Percentiles rank a stretch among this genome's conserved stretches.
Conservation (phyloP, 768 basidiomycete species). For the Clitopilus passeckerianus region DNA sequence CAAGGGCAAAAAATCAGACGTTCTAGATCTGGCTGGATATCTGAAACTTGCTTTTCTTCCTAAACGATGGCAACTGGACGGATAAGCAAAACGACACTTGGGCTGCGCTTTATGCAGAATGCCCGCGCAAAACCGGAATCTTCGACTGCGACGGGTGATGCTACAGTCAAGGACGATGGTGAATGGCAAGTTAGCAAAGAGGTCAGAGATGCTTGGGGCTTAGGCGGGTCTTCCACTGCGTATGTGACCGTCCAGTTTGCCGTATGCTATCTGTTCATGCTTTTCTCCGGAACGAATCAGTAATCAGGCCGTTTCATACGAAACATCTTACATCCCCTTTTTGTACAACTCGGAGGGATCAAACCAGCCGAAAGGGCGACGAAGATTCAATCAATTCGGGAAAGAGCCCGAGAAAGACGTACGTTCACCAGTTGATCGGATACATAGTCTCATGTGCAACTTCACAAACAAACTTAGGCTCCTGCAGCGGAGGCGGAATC, state of each 20-base stretch:
- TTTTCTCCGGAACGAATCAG: background rate
- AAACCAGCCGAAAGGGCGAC: conserved; percentile 40
- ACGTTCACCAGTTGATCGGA: conserved; percentile 1
- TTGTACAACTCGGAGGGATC: conserved; percentile 38
- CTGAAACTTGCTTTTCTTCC: background rate
- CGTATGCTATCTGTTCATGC: background rate
- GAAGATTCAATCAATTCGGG: conserved; percentile 50
- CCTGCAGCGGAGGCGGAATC: background rate
- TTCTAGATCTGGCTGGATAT: too few species aligned
- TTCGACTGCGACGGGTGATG: conserved; percentile 36
- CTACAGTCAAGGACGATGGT: conserved; percentile 56
- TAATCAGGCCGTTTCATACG: conserved; percentile 38
- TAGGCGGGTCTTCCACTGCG: conserved; percentile 12
- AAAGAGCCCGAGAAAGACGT: conserved; percentile 32
- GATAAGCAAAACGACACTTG: conserved; percentile 59
- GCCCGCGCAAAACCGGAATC: conserved; percentile 46
- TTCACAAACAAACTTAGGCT: background rate
- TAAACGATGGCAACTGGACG: conserved; percentile 23
- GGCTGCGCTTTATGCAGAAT: conserved; percentile 72
- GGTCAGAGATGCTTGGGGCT: conserved; percentile 49
- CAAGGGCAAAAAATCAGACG: too few species aligned
- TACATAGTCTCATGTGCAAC: conserved; percentile 6
- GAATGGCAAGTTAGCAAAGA: conserved; percentile 59
- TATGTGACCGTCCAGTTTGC: conserved; percentile 12
- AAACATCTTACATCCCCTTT: conserved; percentile 65